These are phyloP conservation scores for Aspergillus ellipticus DNA, from an alignment of 495 filamentous ascomycete genomes.

Conservation along the genomic window DNA sequence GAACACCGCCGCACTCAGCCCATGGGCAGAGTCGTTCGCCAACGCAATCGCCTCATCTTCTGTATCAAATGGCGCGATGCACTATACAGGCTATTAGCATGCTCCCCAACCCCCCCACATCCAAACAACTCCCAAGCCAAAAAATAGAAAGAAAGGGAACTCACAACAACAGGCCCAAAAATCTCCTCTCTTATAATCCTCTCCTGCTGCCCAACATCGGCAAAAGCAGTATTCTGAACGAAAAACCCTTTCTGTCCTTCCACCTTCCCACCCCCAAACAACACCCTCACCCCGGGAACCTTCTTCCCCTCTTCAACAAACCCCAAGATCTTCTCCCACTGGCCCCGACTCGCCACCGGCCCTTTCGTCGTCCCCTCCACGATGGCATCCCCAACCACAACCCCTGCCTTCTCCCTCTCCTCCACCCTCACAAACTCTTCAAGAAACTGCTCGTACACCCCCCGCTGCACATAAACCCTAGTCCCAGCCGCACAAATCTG, in stretches of 20 bases:
- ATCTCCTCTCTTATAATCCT: conserved; percentile 48
- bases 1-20: conserved; percentile 78
- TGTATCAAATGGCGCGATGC: conserved; percentile 57
- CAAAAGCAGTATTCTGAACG: conserved; percentile 47
- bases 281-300: conserved; percentile 74
- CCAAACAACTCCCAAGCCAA: neutral
- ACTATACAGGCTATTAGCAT: conserved; percentile 13
- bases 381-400: conserved; percentile 73
- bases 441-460: conserved; percentile 54
- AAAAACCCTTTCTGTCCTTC: conserved; percentile 41
- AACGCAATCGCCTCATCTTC: conserved; percentile 78
- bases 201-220: conserved; percentile 34
- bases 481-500: conserved; percentile 53
- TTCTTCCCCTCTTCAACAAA: conserved; percentile 73
- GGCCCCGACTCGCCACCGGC: conserved; percentile 73
- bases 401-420: neutral
- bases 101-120: neutral
- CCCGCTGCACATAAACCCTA: conserved; percentile 52
- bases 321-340: conserved; percentile 77
- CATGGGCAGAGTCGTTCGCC: conserved; percentile 84
- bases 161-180: conserved; percentile 46
- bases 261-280: conserved; percentile 62
- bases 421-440: conserved; percentile 16
- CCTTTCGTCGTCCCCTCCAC: conserved; percentile 69
- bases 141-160: conserved; percentile 5